Percentiles rank a stretch among this genome's conserved stretches.
phyloP scores from a whole-genome alignment of 768 basidiomycete species.

The Xerocomellus intermedius region DNA sequence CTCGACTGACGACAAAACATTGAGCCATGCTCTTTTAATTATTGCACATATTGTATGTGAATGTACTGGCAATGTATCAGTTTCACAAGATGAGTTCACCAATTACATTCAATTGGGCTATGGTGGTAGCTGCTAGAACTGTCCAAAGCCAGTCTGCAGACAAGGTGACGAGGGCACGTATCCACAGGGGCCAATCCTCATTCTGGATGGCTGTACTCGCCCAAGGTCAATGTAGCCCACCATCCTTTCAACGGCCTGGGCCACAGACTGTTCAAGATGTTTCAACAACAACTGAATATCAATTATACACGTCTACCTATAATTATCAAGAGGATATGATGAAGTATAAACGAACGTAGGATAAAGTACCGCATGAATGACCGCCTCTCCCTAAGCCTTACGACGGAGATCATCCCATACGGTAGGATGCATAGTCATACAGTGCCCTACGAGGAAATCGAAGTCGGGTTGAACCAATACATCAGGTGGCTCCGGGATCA shows the following conservation, averaged over 20 bases:
- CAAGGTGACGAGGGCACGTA: neutral
- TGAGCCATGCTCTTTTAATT: conserved; percentile 11
- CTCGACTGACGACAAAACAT: conserved; percentile 44
- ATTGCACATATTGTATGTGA: too few species aligned
- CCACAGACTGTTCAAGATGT: neutral
- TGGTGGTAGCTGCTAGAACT: neutral
- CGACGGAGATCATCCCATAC: conserved; percentile 46
- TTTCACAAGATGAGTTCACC: neutral
- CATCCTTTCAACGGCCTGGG: neutral
- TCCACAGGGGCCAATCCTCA: too few species aligned
- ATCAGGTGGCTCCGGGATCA: conserved; percentile 32
- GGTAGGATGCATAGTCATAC: conserved; percentile 44
- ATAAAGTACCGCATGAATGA: conserved; percentile 4
- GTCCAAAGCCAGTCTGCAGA: neutral
- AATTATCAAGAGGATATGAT: conserved; percentile 17
- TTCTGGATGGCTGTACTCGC: neutral
- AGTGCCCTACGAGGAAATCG: conserved; percentile 49
- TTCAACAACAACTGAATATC: neutral
- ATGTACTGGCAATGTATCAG: neutral
- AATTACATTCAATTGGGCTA: neutral
- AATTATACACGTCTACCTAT: conserved; percentile 10
- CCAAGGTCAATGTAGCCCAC: neutral
- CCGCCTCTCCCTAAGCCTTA: conserved; percentile 7
- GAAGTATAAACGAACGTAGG: conserved; percentile 11
- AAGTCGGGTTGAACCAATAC: conserved; percentile 29